These are phyloP conservation scores for Remersonia thermophila DNA, from an alignment of 2,329 filamentous ascomycete genomes.

Conservation along the genomic window DNA sequence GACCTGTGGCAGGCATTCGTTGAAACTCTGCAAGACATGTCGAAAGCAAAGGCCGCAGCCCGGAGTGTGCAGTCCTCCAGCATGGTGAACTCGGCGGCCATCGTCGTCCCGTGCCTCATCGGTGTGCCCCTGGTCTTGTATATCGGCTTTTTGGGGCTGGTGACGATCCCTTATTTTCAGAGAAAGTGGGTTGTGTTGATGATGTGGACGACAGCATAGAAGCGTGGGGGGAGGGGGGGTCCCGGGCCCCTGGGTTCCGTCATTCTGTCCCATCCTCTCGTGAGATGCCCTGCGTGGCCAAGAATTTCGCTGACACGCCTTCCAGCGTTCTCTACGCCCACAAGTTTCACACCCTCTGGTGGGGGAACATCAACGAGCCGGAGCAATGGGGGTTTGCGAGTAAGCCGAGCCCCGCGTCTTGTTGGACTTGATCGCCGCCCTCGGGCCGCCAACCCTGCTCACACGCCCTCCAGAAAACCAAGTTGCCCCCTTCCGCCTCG, in stretches of 20 bases:
- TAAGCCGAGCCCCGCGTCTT: constrained; percentile 28
- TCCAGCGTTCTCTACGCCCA: constrained; percentile 77
- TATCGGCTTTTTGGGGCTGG: constrained; percentile 48
- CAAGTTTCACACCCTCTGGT: constrained; percentile 59
- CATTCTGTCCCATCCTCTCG: no score
- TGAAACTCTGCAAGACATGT: background rate
- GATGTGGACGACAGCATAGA: no score
- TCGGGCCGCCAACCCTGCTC: background rate
- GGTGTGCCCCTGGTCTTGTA: constrained; percentile 53
- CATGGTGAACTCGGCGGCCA: constrained; percentile 13
- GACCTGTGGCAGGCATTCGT: no score
- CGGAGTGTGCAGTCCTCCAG: background rate
- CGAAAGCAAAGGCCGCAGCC: background rate
- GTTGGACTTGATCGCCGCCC: background rate
- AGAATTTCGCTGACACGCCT: no score
- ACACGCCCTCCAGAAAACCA: constrained; percentile 52
- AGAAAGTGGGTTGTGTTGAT: constrained; percentile 71
- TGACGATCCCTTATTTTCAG: constrained; percentile 61
- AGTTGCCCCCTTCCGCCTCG: constrained; percentile 71
- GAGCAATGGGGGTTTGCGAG: constrained; percentile 80
- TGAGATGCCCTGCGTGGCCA: no score
- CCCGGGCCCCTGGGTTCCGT: no score
- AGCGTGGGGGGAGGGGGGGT: no score
- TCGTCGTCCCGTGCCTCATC: constrained; percentile 37
- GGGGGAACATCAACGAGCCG: constrained; percentile 49